phyloP scores from a whole-genome alignment of 2,329 filamentous ascomycete species.

The Trichoderma harzianum region DNA sequence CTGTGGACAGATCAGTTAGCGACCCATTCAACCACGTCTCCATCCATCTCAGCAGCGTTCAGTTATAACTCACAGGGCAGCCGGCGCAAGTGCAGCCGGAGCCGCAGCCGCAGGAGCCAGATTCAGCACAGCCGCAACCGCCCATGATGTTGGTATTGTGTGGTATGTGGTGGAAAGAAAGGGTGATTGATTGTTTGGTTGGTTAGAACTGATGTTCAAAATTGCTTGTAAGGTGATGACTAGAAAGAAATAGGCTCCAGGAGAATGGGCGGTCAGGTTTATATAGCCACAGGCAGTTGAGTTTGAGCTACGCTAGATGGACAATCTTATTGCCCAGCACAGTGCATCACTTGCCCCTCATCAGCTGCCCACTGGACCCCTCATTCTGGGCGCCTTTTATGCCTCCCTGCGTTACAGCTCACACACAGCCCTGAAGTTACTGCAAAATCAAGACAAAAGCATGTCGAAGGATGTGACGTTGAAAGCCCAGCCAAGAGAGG shows the following conservation, averaged over 20 bases:
- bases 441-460: background rate
- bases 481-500: background rate
- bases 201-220: background rate
- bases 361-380: background rate
- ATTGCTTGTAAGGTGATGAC: background rate
- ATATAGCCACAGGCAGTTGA: background rate
- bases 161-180: background rate
- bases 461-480: background rate
- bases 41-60: background rate
- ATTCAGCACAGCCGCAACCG: conserved; percentile 41
- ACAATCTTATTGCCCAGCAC: background rate
- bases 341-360: background rate
- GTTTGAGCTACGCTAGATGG: background rate
- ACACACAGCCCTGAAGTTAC: background rate
- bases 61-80: conserved; percentile 40
- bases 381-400: background rate
- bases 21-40: background rate
- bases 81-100: conserved; percentile 39
- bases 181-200: background rate
- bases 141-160: conserved; percentile 36
- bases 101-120: conserved; percentile 43
- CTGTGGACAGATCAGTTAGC: background rate
- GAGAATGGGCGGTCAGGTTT: conserved; percentile 12
- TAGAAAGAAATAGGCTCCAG: background rate
- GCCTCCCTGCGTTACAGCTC: background rate